phyloP scores from a whole-genome alignment of 169 alveolate genomes.

The Besnoitia besnoiti region DNA sequence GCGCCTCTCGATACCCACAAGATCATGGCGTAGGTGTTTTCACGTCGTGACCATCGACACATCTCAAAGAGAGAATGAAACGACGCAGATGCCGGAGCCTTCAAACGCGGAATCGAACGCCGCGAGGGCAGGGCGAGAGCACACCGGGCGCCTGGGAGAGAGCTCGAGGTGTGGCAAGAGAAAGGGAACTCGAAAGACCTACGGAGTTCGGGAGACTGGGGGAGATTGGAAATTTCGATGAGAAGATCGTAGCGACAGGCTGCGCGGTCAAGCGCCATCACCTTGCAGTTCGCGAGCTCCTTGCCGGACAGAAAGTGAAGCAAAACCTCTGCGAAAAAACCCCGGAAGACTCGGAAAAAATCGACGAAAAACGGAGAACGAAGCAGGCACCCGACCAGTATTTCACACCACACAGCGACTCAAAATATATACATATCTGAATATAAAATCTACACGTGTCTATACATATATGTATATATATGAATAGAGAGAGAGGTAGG shows the following conservation, averaged over 20 bases:
- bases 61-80: too few species aligned
- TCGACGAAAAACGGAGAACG: background rate
- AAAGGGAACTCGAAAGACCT: background rate
- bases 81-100: too few species aligned
- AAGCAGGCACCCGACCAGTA: background rate
- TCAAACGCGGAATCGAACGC: too few species aligned
- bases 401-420: background rate
- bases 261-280: conserved; percentile 1
- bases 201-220: background rate
- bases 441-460: background rate
- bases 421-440: background rate
- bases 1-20: too few species aligned
- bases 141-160: too few species aligned
- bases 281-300: background rate
- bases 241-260: conserved; percentile 28
- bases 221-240: background rate
- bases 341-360: background rate
- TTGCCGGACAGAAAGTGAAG: conserved; percentile 1
- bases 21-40: too few species aligned
- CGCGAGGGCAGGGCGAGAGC: too few species aligned
- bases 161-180: too few species aligned
- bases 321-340: background rate
- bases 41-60: too few species aligned
- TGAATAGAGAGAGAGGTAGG: background rate
- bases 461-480: background rate